Percentiles rank a stretch among this genome's conserved stretches.
These are phyloP conservation scores for Verticillium albo-atrum DNA, from an alignment of 2,329 filamentous ascomycete genomes.

Conservation along the genomic window DNA sequence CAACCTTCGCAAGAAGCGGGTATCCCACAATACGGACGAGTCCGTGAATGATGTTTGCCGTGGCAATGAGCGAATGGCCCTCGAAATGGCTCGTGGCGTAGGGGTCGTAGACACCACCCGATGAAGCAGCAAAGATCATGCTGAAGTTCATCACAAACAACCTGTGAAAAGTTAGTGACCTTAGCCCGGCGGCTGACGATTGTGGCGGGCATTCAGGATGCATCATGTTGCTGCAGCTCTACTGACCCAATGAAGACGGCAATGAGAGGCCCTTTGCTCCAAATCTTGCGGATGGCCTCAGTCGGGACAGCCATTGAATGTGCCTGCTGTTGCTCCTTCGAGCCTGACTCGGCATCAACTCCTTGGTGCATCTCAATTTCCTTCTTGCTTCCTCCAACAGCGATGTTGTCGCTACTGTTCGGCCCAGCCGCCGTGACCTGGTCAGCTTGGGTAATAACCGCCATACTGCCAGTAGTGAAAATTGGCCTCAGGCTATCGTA, in stretches of 20 bases:
- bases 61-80: slow-evolving; percentile 44
- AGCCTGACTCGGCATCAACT: neutral
- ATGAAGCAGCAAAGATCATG: slow-evolving; percentile 23
- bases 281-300: slow-evolving; percentile 1
- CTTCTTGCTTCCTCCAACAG: neutral
- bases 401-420: neutral
- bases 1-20: slow-evolving; percentile 55
- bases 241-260: neutral
- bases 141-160: slow-evolving; percentile 25
- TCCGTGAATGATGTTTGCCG: slow-evolving; percentile 42
- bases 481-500: neutral
- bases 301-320: slow-evolving; percentile 4
- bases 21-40: slow-evolving; percentile 49
- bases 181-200: too few species aligned
- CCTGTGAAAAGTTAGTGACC: slow-evolving; percentile 6
- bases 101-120: slow-evolving; percentile 23
- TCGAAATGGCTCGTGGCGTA: slow-evolving; percentile 33
- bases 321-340: neutral
- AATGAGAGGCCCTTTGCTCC: neutral
- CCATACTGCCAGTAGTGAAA: neutral
- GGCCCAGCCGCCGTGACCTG: neutral
- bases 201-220: too few species aligned
- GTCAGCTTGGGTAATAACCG: neutral
- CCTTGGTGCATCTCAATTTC: neutral
- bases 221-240: too few species aligned